A percentile compares a stretch with the other conserved stretches of the same genome.
phyloP scores from a whole-genome alignment of 768 basidiomycete species.

The Panaeolus cyanescens region DNA sequence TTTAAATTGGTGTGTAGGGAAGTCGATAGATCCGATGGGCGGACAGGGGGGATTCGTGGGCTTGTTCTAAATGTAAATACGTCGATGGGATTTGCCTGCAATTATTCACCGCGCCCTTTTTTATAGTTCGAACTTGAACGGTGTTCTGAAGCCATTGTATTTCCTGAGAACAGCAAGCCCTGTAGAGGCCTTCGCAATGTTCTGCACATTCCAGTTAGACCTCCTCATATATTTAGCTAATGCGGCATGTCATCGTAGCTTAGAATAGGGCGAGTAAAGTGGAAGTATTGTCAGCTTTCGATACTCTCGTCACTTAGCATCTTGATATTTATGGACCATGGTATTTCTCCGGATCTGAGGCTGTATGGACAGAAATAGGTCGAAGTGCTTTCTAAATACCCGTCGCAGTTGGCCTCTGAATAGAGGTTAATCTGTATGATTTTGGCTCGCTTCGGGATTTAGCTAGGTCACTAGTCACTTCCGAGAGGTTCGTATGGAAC shows the following conservation, averaged over 20 bases:
- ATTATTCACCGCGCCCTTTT: not conserved
- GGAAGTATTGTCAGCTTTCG: not conserved
- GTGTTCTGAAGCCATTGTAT: too few relatives aligned
- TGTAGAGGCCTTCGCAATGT: too few relatives aligned
- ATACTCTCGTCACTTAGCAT: not conserved
- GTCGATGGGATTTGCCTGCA: not conserved
- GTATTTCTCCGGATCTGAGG: not conserved
- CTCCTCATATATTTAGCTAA: not conserved
- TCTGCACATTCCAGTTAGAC: not conserved
- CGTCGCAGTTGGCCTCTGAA: too few relatives aligned
- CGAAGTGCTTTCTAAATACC: not conserved
- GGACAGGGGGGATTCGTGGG: not conserved
- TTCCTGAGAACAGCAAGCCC: too few relatives aligned
- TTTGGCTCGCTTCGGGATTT: too few relatives aligned
- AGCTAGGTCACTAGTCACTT: too few relatives aligned
- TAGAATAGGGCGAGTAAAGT: not conserved
- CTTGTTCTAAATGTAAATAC: not conserved
- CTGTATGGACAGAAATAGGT: not conserved
- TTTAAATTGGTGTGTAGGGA: too few relatives aligned
- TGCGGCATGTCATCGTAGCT: not conserved
- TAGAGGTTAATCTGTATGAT: too few relatives aligned
- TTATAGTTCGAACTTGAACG: not conserved
- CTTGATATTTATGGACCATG: not conserved
- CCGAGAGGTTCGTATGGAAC: too few relatives aligned
- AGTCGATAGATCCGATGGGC: not conserved